Evolutionary conservation across 164 flowering plant species (phyloP), one percentile per base, ranked within the genome.

Genomic region (Cinnamomum chago): DNA sequence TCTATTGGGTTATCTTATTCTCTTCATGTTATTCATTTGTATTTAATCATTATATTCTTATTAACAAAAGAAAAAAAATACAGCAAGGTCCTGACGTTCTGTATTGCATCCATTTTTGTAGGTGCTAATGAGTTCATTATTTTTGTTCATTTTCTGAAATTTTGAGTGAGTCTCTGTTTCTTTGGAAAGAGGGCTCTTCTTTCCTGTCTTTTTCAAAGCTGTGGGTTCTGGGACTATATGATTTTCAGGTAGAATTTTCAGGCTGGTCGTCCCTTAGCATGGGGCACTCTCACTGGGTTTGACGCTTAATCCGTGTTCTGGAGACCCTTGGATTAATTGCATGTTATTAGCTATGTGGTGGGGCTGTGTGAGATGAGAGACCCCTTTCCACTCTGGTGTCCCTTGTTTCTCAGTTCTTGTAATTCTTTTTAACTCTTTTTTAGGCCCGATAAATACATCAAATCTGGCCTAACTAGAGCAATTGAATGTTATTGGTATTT

Each of bases 21-120:
- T 3, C 69, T 28, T 67, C 47, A 28, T 67, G 47, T 27, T 30
- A 67, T 67, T 67, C 69, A 25, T 67, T 67, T 17, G 47, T 67
- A 28, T 25, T 67, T 67, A 35, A 55, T 55, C 60, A 25, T 67
- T 67, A 17, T 18, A 28, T 67, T 30, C 10, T 67, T 30, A 28
- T 67, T 28, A 5, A 35, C 20, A 64, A 64, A 64, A 64, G 67
- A 64, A 64, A 64, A 15, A 18, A 25, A 24, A 25, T 65, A 23
- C 67, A 65, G 22, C 27, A 65, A 65, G 27, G 30, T 14, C 7
- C 28, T 27, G 27, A 23, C 11, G 24, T 13, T 25, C 18, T 65
- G 17, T 11, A 5, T 65, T 25, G 67, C 28, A 65, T 25, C 15
- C 24, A 17, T 30, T 30, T 20, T 17, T 67, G n/a, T 18, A 30